phyloP scores from a whole-genome alignment of 1,284 basidiomycete species.

The Trichosporon asahii region DNA sequence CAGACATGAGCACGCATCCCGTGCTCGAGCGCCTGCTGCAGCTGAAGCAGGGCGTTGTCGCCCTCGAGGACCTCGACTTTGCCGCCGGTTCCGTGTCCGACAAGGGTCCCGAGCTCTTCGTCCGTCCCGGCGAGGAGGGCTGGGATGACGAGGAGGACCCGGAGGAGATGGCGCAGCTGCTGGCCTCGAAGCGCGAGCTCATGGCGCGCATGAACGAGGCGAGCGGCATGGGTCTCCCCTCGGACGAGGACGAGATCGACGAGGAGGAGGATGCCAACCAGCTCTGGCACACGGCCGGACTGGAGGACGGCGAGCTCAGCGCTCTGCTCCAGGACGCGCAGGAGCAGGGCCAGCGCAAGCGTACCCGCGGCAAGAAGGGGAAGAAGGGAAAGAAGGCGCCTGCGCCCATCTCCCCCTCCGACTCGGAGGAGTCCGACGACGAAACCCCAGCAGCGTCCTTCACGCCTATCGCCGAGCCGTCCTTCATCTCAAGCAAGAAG shows the following conservation, averaged over 20 bases:
- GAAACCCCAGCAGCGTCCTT: constrained; percentile 33
- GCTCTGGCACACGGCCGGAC: constrained; percentile 37
- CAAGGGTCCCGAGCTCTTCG: constrained; percentile 45
- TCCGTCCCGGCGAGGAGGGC: constrained; percentile 21
- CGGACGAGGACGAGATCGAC: constrained; percentile 24
- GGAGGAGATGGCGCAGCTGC: constrained; percentile 34
- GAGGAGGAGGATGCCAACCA: constrained; percentile 32
- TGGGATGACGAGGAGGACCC: constrained; percentile 45
- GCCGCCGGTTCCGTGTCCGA: constrained; percentile 56
- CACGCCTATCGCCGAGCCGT: constrained; percentile 37
- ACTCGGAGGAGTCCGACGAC: constrained; percentile 12
- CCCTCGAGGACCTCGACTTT: constrained; percentile 78
- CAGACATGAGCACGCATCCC: constrained; percentile 70
- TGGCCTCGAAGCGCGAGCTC: constrained; percentile 29
- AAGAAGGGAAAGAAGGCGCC: constrained; percentile 51
- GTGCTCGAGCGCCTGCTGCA: constrained; percentile 76
- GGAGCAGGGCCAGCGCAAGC: constrained; percentile 29
- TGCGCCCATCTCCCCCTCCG: constrained; percentile 8
- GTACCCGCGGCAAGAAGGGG: constrained; percentile 50
- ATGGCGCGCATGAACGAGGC: constrained; percentile 26
- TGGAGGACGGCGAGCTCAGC: constrained; percentile 47
- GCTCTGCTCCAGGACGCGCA: constrained; percentile 38
- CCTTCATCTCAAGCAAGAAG: constrained; percentile 33
- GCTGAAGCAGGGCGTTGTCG: constrained; percentile 77
- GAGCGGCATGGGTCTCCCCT: constrained; percentile 22